Percentiles rank a stretch among this genome's conserved stretches.
These are phyloP conservation scores for Aspergillus sclerotiicarbonarius DNA, from an alignment of 495 filamentous ascomycete species.

Conservation along the genomic window DNA sequence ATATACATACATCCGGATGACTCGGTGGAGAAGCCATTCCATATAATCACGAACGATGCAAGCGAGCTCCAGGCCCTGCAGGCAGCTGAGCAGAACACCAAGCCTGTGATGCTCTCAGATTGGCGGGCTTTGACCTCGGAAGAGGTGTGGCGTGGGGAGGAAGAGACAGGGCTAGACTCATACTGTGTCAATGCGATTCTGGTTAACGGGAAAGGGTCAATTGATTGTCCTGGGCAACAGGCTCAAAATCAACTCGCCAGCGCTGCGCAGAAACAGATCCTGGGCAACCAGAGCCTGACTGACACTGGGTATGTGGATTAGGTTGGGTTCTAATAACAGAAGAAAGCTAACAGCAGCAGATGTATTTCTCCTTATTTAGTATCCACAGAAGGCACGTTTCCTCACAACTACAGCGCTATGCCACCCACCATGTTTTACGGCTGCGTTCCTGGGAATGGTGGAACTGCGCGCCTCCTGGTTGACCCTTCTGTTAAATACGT, in stretches of 20 bases:
- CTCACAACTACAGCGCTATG: slow-evolving; percentile 19
- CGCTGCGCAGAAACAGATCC: slow-evolving; percentile 20
- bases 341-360: slow-evolving; percentile 12
- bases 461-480: slow-evolving; percentile 28
- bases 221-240: slow-evolving; percentile 41
- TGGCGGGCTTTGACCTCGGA: slow-evolving; percentile 51
- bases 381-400: slow-evolving; percentile 11
- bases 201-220: slow-evolving; percentile 56
- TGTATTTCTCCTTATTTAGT: slow-evolving; percentile 12
- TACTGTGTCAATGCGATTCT: slow-evolving; percentile 48
- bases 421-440: slow-evolving; percentile 20
- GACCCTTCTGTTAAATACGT: slow-evolving; percentile 25
- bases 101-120: slow-evolving; percentile 52
- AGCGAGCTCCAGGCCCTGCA: slow-evolving; percentile 41
- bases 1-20: slow-evolving; percentile 21
- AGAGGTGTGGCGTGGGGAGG: slow-evolving; percentile 39
- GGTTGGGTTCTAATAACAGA: not conserved
- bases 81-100: slow-evolving; percentile 41
- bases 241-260: slow-evolving; percentile 36
- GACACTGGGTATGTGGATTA: slow-evolving; percentile 45
- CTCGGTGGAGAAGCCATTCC: slow-evolving; percentile 36
- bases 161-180: slow-evolving; percentile 38
- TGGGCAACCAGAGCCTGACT: slow-evolving; percentile 38
- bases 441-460: slow-evolving; percentile 31
- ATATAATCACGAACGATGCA: slow-evolving; percentile 38